Conservation (phyloP, 306 rosid genomes). For the Trifolium subterraneum region DNA sequence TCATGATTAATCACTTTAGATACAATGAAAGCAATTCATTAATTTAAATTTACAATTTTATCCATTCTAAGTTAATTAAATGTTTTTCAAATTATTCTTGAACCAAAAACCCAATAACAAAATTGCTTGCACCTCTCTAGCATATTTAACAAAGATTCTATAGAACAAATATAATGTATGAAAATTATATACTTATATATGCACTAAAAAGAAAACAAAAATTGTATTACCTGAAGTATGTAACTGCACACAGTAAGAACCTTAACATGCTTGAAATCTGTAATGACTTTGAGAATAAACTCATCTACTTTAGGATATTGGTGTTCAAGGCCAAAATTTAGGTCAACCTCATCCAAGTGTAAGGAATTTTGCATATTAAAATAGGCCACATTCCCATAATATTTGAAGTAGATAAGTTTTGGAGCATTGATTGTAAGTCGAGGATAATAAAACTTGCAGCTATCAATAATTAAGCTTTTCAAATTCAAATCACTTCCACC, state of each 20-base stretch:
- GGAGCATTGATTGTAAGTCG: slow-evolving; percentile 24
- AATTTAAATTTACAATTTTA: no score
- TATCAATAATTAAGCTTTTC: slow-evolving; percentile 13
- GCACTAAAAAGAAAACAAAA: not conserved
- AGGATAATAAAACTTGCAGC: not conserved
- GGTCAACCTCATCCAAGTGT: slow-evolving; percentile 17
- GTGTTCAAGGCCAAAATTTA: slow-evolving; percentile 6
- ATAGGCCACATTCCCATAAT: not conserved
- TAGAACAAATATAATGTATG: not conserved
- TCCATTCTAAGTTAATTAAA: no score
- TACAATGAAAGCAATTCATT: no score
- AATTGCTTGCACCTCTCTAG: no score
- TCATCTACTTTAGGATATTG: not conserved
- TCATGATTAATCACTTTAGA: no score
- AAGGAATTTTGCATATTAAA: not conserved
- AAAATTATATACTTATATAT: no score
- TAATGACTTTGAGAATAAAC: not conserved
- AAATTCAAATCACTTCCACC: not conserved
- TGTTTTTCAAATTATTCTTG: no score
- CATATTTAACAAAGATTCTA: no score
- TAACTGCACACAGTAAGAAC: slow-evolving; percentile 16
- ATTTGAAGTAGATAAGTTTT: slow-evolving; percentile 10
- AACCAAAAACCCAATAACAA: no score
- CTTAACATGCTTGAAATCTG: slow-evolving; percentile 12
- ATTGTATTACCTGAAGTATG: slow-evolving; percentile 1